Evolutionary conservation across 805 yeast genomes (phyloP), one percentile per base, ranked within the genome.

Genomic region (Ascoidea tarda): DNA sequence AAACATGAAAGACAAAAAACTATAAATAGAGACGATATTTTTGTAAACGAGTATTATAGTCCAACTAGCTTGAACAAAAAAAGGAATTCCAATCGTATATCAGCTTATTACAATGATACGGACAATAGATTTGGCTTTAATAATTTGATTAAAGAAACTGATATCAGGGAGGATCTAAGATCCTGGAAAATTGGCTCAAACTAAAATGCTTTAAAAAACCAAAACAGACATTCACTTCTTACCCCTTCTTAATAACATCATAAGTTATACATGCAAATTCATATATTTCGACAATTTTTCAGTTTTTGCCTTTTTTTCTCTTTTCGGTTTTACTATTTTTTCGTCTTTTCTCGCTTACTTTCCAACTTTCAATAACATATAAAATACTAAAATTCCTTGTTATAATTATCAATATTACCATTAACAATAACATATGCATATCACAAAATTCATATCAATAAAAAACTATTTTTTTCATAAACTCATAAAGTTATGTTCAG

Each of bases 111-210:
- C 45, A 45, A 12, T 38, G n/a, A n/a, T 47, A 14, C 16, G 1
- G 32, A 32, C 46, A 47, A 16, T 28, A 33, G 38, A 5, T 31
- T 8, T 16, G 45, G 33, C 14, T 49, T 45, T 12, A 16, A 28
- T 6, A 46, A 14, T 14, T 49, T 38, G 12, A 51, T 62, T 2
- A 60, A 59, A n/a, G 73, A 69, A 50, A 49, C 57, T 5, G 62
- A 61, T 8, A 59, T 64, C 8, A 60, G 74, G 33, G 62, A 63
- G 1, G 72, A 71, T 50, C 58, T 72, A 58, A 63, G 62, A 47
- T 73, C 78, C 58, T 74, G 79, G 79, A 56, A 62, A 31, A 58
- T 68, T 12, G 38, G 49, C 28, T 21, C 28, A 21, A 21, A 21
- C 28, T 4, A 59, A 56, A 49, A 16, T 38, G 6, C 12, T 6